A percentile compares a stretch with the other conserved stretches of the same genome.
These are phyloP conservation scores for Colletotrichum scovillei DNA, from an alignment of 2,329 filamentous ascomycete species.

Conservation along the genomic window DNA sequence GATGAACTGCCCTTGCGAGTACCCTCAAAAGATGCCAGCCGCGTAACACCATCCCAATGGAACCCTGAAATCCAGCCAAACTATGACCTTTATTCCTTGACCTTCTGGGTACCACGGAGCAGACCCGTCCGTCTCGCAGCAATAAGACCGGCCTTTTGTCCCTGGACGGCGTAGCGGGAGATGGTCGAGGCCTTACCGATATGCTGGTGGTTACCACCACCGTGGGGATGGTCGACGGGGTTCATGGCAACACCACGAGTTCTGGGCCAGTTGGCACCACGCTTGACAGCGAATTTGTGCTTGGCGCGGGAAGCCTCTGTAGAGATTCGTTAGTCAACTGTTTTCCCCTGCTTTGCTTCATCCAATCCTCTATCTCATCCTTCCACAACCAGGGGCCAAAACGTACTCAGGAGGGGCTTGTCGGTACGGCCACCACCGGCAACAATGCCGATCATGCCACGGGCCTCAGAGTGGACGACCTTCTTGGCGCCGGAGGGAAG, in stretches of 20 bases:
- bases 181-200: conserved; percentile 99
- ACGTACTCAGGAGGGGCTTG: conserved; percentile 95
- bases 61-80: conserved; percentile 60
- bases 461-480: conserved; percentile 89
- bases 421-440: conserved; percentile 99
- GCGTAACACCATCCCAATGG: conserved; percentile 75
- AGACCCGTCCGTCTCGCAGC: conserved; percentile 99
- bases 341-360: not conserved
- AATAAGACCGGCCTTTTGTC: conserved; percentile 99
- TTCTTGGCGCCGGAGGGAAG: conserved; percentile 99
- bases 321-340: conserved; percentile 52
- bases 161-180: conserved; percentile 95
- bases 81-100: conserved; percentile 81
- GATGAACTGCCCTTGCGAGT: conserved; percentile 59
- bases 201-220: conserved; percentile 99
- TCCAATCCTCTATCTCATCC: not conserved
- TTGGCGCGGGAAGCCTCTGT: conserved; percentile 98
- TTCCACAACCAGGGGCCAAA: conserved; percentile 12
- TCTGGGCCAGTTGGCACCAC: conserved; percentile 94
- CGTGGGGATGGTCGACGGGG: conserved; percentile 98
- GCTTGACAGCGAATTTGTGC: conserved; percentile 99
- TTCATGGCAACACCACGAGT: conserved; percentile 99
- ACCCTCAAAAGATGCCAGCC: conserved; percentile 71
- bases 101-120: conserved; percentile 99
- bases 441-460: conserved; percentile 99